Conservation (phyloP, 1,139 yeast genomes). For the Candida sp. region DNA sequence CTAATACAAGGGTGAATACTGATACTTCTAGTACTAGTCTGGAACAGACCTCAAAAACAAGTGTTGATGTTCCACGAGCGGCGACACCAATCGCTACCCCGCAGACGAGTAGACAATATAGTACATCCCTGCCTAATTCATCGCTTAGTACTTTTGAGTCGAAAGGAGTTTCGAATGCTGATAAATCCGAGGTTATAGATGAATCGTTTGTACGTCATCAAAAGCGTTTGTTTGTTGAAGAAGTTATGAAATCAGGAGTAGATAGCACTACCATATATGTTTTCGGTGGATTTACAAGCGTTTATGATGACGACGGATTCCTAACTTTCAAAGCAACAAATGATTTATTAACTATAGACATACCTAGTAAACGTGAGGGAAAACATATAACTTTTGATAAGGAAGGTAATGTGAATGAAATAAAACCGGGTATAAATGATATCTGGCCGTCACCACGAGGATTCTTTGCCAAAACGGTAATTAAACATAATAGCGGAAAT, state of each 20-base stretch:
- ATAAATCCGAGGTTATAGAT: not conserved
- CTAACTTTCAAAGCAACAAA: conserved; percentile 28
- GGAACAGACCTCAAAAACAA: not conserved
- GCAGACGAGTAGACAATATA: not conserved
- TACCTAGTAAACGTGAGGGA: conserved; percentile 13
- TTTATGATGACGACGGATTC: conserved; percentile 12
- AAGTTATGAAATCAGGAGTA: conserved; percentile 1
- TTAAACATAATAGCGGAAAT: conserved; percentile 17
- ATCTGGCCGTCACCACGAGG: conserved; percentile 41
- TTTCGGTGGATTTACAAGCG: conserved; percentile 39
- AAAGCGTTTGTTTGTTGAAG: not conserved
- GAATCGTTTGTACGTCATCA: conserved; percentile 1
- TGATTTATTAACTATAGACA: conserved; percentile 36
- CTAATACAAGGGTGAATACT: not conserved
- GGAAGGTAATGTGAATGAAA: conserved; percentile 20
- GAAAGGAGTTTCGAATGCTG: not conserved
- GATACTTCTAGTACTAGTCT: not conserved
- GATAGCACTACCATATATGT: conserved; percentile 21
- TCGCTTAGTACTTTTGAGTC: not conserved
- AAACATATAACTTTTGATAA: conserved; percentile 14
- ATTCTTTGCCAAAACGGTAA: conserved; percentile 33
- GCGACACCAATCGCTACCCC: not conserved
- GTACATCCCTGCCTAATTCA: conserved; percentile 1
- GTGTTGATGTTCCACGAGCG: not conserved
- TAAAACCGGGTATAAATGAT: conserved; percentile 8